Evolutionary conservation across 257 asterid species (phyloP).

Genomic region (Lavandula angustifolia): DNA sequence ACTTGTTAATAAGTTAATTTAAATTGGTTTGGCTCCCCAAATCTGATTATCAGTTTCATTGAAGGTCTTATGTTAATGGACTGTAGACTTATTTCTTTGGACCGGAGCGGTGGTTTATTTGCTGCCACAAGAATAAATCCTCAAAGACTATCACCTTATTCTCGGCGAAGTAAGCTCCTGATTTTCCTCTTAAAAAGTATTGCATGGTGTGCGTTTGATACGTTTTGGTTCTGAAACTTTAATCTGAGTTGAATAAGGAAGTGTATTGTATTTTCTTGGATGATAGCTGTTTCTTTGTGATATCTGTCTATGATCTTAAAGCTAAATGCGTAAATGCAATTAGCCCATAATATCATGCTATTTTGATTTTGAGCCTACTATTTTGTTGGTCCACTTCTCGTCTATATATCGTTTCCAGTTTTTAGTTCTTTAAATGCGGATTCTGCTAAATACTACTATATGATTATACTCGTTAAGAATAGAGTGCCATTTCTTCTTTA

Average conservation of each 20-base stretch:
- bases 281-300: neutral
- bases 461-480: neutral
- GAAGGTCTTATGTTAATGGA: slow-evolving; percentile 60
- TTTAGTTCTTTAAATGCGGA: no score
- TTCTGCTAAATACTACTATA: neutral
- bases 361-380: no score
- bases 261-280: neutral
- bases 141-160: slow-evolving; percentile 29
- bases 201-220: neutral
- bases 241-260: neutral
- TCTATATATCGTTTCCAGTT: no score
- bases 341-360: no score
- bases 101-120: slow-evolving; percentile 43
- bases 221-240: neutral
- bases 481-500: neutral
- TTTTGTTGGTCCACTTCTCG: no score
- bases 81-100: slow-evolving; percentile 60
- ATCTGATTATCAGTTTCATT: slow-evolving; percentile 30
- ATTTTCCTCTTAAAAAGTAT: neutral
- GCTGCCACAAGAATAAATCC: slow-evolving; percentile 31
- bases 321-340: no score
- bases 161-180: slow-evolving; percentile 42
- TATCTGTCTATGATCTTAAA: no score
- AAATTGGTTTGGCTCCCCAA: neutral
- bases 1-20: neutral